A percentile compares a stretch with the other conserved stretches of the same genome.
phyloP scores from a whole-genome alignment of 176 grass and related monocot genomes.

The Bonia amplexicaulis region DNA sequence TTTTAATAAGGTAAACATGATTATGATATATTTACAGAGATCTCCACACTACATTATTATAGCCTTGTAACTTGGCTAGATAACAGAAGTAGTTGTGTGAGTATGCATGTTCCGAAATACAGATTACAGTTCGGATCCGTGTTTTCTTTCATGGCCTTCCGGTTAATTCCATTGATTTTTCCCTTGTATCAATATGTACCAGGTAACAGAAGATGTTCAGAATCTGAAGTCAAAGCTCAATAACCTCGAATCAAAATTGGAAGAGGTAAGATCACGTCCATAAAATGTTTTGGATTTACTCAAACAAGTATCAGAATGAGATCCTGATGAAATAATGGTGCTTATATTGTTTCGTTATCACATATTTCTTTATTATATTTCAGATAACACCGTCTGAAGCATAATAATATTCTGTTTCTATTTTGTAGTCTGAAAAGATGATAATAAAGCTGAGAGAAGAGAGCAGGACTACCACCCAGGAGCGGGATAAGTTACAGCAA shows the following conservation, averaged over 20 bases:
- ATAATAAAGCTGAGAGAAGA: constrained; percentile 73
- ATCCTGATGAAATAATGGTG: constrained; percentile 5
- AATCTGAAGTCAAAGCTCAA: constrained; percentile 85
- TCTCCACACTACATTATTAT: background rate
- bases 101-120: background rate
- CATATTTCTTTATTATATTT: background rate
- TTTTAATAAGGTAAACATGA: background rate
- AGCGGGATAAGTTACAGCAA: constrained; percentile 68
- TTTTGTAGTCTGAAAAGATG: constrained; percentile 81
- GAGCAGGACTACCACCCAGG: constrained; percentile 57
- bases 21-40: background rate
- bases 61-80: background rate
- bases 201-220: constrained; percentile 87
- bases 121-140: background rate
- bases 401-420: background rate
- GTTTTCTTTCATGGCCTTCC: background rate
- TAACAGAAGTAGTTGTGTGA: background rate
- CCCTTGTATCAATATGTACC: constrained; percentile 34
- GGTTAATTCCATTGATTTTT: constrained; percentile 9
- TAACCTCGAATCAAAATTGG: constrained; percentile 78
- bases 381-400: background rate
- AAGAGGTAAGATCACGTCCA: constrained; percentile 54
- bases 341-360: background rate
- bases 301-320: background rate
- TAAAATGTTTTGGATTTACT: constrained; percentile 11